Percentiles rank a stretch among this genome's conserved stretches.
These are phyloP conservation scores for Magnusiomyces ingens DNA, from an alignment of 1,139 yeast genomes.

Conservation along the genomic window DNA sequence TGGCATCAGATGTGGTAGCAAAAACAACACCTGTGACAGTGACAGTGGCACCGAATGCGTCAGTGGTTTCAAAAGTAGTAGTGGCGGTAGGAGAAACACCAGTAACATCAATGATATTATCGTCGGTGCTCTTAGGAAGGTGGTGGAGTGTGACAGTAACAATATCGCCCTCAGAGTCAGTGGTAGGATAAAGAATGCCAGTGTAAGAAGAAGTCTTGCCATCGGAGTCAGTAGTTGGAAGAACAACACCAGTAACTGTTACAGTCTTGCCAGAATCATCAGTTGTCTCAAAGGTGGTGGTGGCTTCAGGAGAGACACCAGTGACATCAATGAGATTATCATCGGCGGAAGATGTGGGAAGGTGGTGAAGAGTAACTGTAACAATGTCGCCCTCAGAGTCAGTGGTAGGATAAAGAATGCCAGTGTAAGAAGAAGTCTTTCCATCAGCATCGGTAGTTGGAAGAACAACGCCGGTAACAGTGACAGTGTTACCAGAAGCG, in stretches of 20 bases:
- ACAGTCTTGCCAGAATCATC: not conserved
- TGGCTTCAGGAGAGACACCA: not conserved
- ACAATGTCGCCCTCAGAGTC: slow-evolving; percentile 1
- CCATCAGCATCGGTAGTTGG: slow-evolving; percentile 3
- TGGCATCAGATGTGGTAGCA: not conserved
- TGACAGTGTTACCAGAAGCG: not conserved
- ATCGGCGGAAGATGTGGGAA: not conserved
- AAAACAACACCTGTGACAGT: not conserved
- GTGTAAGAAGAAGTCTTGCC: not conserved
- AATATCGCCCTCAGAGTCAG: not conserved
- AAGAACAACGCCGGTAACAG: slow-evolving; percentile 6
- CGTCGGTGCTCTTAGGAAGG: not conserved
- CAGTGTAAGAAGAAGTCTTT: not conserved
- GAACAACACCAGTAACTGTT: not conserved
- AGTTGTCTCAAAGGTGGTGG: slow-evolving; percentile 1
- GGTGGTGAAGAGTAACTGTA: not conserved
- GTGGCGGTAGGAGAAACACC: not conserved
- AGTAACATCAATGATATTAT: slow-evolving; percentile 2
- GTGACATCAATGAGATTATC: slow-evolving; percentile 1
- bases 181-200: not conserved
- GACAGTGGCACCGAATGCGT: not conserved
- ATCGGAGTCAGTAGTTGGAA: slow-evolving; percentile 1
- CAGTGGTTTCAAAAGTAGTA: not conserved
- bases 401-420: not conserved
- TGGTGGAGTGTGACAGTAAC: not conserved